Conservation (phyloP, 2,329 filamentous ascomycete genomes). For the Penicillium rolfsii region DNA sequence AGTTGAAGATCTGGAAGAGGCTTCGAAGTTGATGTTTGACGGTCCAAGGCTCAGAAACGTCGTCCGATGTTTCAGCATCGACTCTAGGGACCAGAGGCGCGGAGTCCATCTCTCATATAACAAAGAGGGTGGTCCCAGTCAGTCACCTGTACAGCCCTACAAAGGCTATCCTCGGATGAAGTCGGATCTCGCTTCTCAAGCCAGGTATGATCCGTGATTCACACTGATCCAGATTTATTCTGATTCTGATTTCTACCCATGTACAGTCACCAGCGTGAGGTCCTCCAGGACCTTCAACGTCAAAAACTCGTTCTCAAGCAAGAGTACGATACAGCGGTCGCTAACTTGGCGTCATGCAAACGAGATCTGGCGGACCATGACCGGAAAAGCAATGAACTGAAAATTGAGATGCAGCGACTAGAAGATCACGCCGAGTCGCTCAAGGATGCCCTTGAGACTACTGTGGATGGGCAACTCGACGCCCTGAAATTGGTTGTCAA, state of each 20-base stretch:
- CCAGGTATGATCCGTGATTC: slow-evolving; percentile 49
- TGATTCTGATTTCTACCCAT: slow-evolving; percentile 6
- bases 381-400: slow-evolving; percentile 53
- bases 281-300: slow-evolving; percentile 56
- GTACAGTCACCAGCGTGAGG: slow-evolving; percentile 50
- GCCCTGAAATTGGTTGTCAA: slow-evolving; percentile 61
- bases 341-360: slow-evolving; percentile 55
- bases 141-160: slow-evolving; percentile 58
- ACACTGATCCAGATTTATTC: background rate
- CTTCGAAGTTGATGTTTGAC: slow-evolving; percentile 69
- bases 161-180: slow-evolving; percentile 71
- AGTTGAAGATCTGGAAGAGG: slow-evolving; percentile 69
- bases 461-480: slow-evolving; percentile 68
- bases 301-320: slow-evolving; percentile 59
- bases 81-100: slow-evolving; percentile 64
- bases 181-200: slow-evolving; percentile 71
- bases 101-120: slow-evolving; percentile 63
- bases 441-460: slow-evolving; percentile 64
- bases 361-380: slow-evolving; percentile 56
- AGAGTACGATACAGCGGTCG: slow-evolving; percentile 53
- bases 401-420: slow-evolving; percentile 60
- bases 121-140: slow-evolving; percentile 53
- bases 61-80: slow-evolving; percentile 65
- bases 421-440: slow-evolving; percentile 67
- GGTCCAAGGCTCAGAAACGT: slow-evolving; percentile 69